These are phyloP conservation scores for Silene latifolia DNA, from an alignment of 148 eudicot species.

Conservation along the genomic window DNA sequence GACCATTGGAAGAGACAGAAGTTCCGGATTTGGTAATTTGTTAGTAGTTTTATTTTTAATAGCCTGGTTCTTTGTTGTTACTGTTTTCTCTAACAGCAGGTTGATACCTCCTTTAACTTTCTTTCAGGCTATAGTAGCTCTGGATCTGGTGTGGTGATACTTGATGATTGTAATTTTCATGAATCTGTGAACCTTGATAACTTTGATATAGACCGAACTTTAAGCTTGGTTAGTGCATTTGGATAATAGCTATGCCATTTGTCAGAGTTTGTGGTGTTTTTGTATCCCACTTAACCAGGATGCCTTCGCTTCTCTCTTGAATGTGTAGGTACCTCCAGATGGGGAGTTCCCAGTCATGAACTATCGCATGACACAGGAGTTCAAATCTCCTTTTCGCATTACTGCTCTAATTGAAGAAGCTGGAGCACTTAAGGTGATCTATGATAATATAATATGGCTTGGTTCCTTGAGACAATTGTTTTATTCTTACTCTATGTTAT, in stretches of 20 bases:
- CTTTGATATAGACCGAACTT: conserved; percentile 79
- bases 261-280: conserved; percentile 8
- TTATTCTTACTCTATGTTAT: not conserved
- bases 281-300: not conserved
- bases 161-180: conserved; percentile 94
- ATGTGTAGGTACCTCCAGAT: conserved; percentile 76
- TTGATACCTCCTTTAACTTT: conserved; percentile 6
- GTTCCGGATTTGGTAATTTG: conserved; percentile 64
- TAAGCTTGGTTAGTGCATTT: conserved; percentile 63
- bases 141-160: conserved; percentile 78
- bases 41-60: conserved; percentile 12
- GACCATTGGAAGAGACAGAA: conserved; percentile 64
- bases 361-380: conserved; percentile 97
- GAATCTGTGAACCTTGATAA: conserved; percentile 94
- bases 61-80: not conserved
- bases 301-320: not conserved
- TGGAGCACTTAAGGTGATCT: conserved; percentile 73
- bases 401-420: conserved; percentile 87
- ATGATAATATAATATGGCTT: not conserved
- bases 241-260: conserved; percentile 9
- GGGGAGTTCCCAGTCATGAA: conserved; percentile 99
- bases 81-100: conserved; percentile 2
- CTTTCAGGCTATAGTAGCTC: conserved; percentile 62
- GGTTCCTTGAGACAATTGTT: not conserved
- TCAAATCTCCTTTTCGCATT: conserved; percentile 84